phyloP scores from a whole-genome alignment of 2,329 filamentous ascomycete species.

The Fusarium papillatum region DNA sequence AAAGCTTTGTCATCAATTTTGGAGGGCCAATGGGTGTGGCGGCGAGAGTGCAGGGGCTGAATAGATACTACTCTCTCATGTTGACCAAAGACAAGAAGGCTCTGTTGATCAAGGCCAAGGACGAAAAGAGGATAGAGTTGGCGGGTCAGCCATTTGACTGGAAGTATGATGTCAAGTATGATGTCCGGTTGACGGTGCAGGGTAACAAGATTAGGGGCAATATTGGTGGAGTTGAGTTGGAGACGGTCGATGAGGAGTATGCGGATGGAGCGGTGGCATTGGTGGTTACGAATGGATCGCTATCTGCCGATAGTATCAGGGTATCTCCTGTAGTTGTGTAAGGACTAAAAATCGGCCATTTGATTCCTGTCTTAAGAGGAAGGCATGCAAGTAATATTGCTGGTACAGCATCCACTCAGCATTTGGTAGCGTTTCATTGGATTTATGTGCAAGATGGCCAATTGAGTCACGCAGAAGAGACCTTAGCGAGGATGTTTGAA shows the following conservation, averaged over 20 bases:
- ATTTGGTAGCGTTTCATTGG: too few species aligned
- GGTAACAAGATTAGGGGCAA: not conserved
- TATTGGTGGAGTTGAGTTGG: not conserved
- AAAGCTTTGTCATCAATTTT: constrained; percentile 1
- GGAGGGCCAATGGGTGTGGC: constrained; percentile 8
- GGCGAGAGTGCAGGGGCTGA: constrained; percentile 4
- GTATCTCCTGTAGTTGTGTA: not conserved
- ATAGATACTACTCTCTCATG: constrained; percentile 5
- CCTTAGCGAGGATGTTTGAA: too few species aligned
- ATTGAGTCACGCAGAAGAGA: too few species aligned
- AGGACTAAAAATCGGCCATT: not conserved
- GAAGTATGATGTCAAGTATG: constrained; percentile 3
- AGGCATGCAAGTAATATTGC: too few species aligned
- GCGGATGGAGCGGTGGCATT: not conserved
- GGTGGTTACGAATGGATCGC: not conserved
- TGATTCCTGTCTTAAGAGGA: too few species aligned
- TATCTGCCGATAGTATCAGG: not conserved
- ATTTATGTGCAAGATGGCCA: too few species aligned
- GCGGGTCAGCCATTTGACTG: not conserved
- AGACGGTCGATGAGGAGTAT: constrained; percentile 3
- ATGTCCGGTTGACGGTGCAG: not conserved
- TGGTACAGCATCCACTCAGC: too few species aligned
- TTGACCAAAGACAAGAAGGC: constrained; percentile 1
- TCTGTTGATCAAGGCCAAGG: not conserved
- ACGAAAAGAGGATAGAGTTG: constrained; percentile 8